phyloP scores from a whole-genome alignment of 2,329 filamentous ascomycete genomes.

The Penicillium palitans region DNA sequence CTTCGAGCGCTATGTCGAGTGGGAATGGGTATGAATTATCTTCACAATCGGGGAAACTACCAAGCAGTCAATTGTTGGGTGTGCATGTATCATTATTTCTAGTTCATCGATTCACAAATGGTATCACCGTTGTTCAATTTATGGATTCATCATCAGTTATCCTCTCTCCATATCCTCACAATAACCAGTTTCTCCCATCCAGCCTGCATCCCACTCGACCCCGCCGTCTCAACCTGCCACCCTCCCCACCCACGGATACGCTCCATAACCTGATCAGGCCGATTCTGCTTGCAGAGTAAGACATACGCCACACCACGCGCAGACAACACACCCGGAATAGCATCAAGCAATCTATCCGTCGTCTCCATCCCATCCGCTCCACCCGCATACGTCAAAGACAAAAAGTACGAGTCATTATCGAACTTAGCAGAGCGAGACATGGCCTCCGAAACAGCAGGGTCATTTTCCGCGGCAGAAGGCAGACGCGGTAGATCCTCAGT shows the following conservation, averaged over 20 bases:
- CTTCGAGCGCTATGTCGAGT: neutral
- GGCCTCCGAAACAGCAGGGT: constrained; percentile 29
- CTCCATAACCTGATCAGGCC: constrained; percentile 70
- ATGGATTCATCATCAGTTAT: neutral
- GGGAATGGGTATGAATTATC: neutral
- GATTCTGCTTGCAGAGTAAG: constrained; percentile 86
- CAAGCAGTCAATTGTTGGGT: neutral
- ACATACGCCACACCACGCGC: constrained; percentile 79
- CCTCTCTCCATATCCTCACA: constrained; percentile 73
- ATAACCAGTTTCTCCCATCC: constrained; percentile 95
- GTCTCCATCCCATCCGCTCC: constrained; percentile 91
- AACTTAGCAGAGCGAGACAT: constrained; percentile 51
- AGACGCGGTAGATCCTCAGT: constrained; percentile 69
- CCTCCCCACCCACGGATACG: constrained; percentile 58
- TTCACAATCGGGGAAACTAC: neutral
- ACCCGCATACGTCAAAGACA: constrained; percentile 85
- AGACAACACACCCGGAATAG: constrained; percentile 65
- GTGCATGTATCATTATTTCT: neutral
- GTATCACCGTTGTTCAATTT: neutral
- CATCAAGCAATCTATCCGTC: constrained; percentile 73
- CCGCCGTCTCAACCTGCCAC: constrained; percentile 78
- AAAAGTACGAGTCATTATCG: constrained; percentile 77
- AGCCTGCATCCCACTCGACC: constrained; percentile 78
- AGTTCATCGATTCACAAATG: neutral
- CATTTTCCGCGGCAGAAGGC: constrained; percentile 31